phyloP scores from a whole-genome alignment of 768 basidiomycete species.

The Mrakia hoshinonis region DNA sequence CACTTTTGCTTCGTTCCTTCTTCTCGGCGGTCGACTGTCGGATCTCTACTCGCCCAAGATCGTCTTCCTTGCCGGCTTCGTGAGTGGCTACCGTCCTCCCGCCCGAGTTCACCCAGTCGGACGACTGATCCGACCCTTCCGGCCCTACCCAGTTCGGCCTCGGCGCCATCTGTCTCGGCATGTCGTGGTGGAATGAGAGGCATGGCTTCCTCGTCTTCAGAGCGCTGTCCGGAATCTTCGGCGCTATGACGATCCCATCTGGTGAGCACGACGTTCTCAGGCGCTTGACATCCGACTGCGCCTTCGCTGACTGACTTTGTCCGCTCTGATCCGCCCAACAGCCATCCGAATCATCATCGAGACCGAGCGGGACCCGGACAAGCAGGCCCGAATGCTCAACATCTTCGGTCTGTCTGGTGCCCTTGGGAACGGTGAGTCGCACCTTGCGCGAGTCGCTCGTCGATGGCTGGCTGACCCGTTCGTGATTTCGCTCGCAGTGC shows the following conservation, averaged over 20 bases:
- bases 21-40: constrained; percentile 36
- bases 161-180: background rate
- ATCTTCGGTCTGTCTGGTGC: constrained; percentile 38
- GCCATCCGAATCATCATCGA: constrained; percentile 34
- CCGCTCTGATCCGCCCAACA: no score
- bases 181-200: constrained; percentile 30
- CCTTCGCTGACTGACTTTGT: no score
- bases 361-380: constrained; percentile 36
- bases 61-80: constrained; percentile 38
- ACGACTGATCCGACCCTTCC: background rate
- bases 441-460: no score
- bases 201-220: constrained; percentile 39
- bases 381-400: constrained; percentile 36
- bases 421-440: constrained; percentile 31
- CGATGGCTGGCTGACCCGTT: background rate
- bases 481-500: constrained; percentile 15
- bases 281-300: no score
- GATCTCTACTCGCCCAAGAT: constrained; percentile 37
- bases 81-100: constrained; percentile 35
- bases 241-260: constrained; percentile 37
- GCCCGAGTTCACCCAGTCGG: constrained; percentile 30
- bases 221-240: constrained; percentile 36
- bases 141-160: constrained; percentile 34
- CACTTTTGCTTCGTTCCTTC: constrained; percentile 26
- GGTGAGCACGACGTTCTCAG: no score